phyloP scores from a whole-genome alignment of 2,329 filamentous ascomycete species.

The Colletotrichum tropicale region DNA sequence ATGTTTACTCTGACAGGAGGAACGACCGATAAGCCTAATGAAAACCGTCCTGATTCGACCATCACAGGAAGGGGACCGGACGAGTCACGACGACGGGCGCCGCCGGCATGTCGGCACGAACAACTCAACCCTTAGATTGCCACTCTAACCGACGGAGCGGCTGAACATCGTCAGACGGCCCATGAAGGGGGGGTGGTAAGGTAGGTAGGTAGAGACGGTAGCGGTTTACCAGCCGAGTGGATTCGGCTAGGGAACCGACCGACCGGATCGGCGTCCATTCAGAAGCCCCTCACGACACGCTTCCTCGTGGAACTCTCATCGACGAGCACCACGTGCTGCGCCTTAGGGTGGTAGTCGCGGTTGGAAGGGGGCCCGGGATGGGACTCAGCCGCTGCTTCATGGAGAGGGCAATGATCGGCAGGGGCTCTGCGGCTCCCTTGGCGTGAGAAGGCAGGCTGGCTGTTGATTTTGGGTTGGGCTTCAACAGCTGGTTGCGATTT shows the following conservation, averaged over 20 bases:
- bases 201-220: neutral
- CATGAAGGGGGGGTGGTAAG: neutral
- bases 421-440: neutral
- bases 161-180: neutral
- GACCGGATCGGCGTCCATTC: neutral
- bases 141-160: neutral
- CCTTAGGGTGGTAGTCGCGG: neutral
- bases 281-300: neutral
- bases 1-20: neutral
- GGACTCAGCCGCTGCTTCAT: neutral
- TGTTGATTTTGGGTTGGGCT: neutral
- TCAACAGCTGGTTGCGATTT: neutral
- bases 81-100: neutral
- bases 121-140: neutral
- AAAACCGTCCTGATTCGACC: neutral
- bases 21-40: neutral
- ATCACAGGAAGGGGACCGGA: neutral
- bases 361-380: neutral
- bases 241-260: neutral
- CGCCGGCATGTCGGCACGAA: neutral
- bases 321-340: slow-evolving; percentile 3
- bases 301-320: neutral
- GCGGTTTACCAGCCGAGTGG: neutral
- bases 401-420: neutral
- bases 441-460: neutral